A percentile compares a stretch with the other conserved stretches of the same genome.
Evolutionary conservation across 2,329 filamentous ascomycete genomes (phyloP).

Genomic region (Elsinoe perseae): DNA sequence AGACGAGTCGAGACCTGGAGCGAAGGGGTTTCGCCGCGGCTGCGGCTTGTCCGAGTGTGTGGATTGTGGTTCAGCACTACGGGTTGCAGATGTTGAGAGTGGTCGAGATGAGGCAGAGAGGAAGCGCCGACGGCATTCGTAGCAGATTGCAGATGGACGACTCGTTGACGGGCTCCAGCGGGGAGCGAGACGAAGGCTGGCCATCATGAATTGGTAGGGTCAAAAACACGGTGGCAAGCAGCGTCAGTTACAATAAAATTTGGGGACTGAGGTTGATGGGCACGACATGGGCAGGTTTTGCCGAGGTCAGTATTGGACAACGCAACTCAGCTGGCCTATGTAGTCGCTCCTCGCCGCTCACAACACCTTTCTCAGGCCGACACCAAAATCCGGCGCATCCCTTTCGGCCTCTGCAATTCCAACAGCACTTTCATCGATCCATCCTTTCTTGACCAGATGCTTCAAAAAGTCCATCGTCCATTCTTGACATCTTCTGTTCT

Average conservation of each 20-base stretch:
- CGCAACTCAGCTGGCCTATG: not conserved
- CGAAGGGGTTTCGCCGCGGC: not conserved
- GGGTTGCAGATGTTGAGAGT: not conserved
- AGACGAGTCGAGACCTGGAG: not conserved
- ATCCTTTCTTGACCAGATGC: conserved; percentile 1
- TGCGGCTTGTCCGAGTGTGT: not conserved
- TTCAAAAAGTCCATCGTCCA: conserved; percentile 17
- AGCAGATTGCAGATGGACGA: not conserved
- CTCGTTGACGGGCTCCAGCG: not conserved
- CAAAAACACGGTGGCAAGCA: too few relatives aligned
- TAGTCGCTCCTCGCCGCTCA: not conserved
- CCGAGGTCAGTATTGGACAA: too few relatives aligned
- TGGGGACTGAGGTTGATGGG: not conserved
- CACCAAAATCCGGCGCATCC: conserved; percentile 49
- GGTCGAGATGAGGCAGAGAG: not conserved
- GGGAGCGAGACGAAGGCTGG: not conserved
- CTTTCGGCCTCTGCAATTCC: conserved; percentile 10
- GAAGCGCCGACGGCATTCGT: not conserved
- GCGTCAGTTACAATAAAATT: not conserved
- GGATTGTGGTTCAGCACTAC: not conserved
- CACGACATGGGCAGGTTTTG: not conserved
- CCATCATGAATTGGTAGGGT: not conserved
- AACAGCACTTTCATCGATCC: not conserved
- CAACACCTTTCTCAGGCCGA: not conserved
- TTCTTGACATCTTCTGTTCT: conserved; percentile 15